Evolutionary conservation across 257 asterid genomes (phyloP).

Genomic region (Euphrasia confusa): DNA sequence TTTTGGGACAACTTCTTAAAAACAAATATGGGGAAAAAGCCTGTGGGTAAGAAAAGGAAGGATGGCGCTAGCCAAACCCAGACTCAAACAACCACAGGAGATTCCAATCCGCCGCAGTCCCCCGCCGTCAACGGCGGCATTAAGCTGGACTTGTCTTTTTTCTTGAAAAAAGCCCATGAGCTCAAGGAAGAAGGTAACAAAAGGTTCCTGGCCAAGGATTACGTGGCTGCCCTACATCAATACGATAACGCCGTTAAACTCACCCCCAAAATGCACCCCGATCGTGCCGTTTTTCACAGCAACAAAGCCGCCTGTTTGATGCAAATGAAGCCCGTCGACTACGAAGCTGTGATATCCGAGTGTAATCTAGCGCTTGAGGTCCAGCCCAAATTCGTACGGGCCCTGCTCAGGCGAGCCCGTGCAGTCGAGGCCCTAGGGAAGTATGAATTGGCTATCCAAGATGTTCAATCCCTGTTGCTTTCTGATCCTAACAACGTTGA

Average conservation of each 20-base stretch:
- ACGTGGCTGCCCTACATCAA: constrained; percentile 66
- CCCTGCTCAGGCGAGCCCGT: constrained; percentile 83
- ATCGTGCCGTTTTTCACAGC: constrained; percentile 90
- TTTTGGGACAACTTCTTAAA: constrained; percentile 22
- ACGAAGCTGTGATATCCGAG: constrained; percentile 76
- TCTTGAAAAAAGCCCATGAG: constrained; percentile 79
- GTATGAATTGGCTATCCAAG: constrained; percentile 78
- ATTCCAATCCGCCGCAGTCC: constrained; percentile 29
- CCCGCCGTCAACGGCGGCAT: constrained; percentile 63
- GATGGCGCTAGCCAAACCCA: constrained; percentile 38
- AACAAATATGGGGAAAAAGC: constrained; percentile 64
- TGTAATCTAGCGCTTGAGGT: constrained; percentile 74
- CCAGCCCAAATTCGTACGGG: constrained; percentile 65
- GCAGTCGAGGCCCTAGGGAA: constrained; percentile 78
- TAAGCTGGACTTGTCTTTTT: constrained; percentile 51
- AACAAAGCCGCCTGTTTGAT: constrained; percentile 94
- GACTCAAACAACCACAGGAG: constrained; percentile 27
- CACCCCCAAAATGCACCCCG: constrained; percentile 72
- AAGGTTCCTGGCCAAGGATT: constrained; percentile 76
- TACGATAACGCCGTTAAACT: constrained; percentile 82
- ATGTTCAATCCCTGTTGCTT: constrained; percentile 58
- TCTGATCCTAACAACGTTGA: constrained; percentile 65
- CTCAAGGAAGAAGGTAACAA: constrained; percentile 93
- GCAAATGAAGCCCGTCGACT: constrained; percentile 92
- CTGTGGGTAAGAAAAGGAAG: constrained; percentile 87